Evolutionary conservation across 73 alveolate genomes (phyloP).

Genomic region (Paramecium tetraurelia): DNA sequence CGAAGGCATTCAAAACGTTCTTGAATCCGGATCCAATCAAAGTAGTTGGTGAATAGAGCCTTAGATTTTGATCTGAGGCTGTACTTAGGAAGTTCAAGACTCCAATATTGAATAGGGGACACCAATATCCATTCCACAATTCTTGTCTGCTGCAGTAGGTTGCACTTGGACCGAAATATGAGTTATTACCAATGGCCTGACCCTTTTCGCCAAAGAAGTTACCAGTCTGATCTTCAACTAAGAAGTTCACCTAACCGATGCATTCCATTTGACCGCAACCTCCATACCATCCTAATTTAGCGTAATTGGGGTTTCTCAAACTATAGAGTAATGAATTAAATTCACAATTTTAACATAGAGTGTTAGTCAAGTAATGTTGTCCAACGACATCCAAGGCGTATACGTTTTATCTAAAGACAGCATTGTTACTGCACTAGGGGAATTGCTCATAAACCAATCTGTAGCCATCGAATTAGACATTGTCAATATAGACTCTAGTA

Average conservation of each 20-base stretch:
- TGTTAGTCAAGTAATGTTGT: constrained; percentile 39
- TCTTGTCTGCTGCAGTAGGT: neutral
- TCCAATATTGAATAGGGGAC: neutral
- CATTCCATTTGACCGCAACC: constrained; percentile 61
- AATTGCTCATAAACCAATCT: neutral
- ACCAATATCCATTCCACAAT: constrained; percentile 52
- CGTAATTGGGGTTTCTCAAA: constrained; percentile 46
- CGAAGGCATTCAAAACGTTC: constrained; percentile 22
- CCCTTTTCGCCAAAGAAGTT: constrained; percentile 25
- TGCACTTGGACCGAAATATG: constrained; percentile 37
- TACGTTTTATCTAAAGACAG: constrained; percentile 4
- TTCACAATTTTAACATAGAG: constrained; percentile 40
- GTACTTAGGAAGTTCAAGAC: constrained; percentile 38
- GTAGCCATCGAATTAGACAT: constrained; percentile 8
- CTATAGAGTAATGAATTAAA: neutral
- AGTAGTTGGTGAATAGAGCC: constrained; percentile 40
- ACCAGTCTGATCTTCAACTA: constrained; percentile 57
- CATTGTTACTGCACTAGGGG: constrained; percentile 33
- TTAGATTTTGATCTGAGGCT: constrained; percentile 56
- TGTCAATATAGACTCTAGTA: neutral
- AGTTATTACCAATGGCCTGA: constrained; percentile 42
- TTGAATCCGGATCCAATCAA: neutral
- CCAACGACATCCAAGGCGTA: constrained; percentile 48
- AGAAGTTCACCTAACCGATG: constrained; percentile 44
- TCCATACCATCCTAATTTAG: constrained; percentile 57